Evolutionary conservation across 2,329 filamentous ascomycete species (phyloP).

Genomic region (Alternaria longipes): DNA sequence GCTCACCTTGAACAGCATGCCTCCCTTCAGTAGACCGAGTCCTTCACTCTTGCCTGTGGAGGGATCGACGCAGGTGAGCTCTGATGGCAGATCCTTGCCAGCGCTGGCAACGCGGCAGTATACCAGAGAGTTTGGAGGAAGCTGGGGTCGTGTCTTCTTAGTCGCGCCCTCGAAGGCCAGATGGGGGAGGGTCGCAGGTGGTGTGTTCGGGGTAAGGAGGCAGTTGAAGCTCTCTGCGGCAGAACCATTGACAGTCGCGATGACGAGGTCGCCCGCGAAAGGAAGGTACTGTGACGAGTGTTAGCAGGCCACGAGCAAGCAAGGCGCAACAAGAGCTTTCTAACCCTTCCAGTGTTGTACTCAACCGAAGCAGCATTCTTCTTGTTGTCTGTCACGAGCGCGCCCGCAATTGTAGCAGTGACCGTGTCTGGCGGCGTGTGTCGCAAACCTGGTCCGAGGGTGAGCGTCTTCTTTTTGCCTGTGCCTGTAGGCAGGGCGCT

Average conservation of each 20-base stretch:
- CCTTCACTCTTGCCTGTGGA: slow-evolving; percentile 89
- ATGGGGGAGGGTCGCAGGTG: slow-evolving; percentile 77
- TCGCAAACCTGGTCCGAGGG: slow-evolving; percentile 83
- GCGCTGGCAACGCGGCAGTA: slow-evolving; percentile 85
- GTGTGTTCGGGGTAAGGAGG: slow-evolving; percentile 71
- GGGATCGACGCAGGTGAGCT: slow-evolving; percentile 88
- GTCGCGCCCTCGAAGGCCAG: slow-evolving; percentile 92
- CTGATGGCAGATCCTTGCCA: slow-evolving; percentile 72
- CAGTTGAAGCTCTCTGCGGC: slow-evolving; percentile 82
- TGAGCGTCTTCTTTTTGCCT: slow-evolving; percentile 73
- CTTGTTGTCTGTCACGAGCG: slow-evolving; percentile 71
- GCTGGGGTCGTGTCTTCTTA: slow-evolving; percentile 87
- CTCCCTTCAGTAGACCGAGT: slow-evolving; percentile 81
- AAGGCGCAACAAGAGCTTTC: slow-evolving; percentile 26
- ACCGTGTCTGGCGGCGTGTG: slow-evolving; percentile 81
- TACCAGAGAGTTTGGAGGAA: slow-evolving; percentile 78
- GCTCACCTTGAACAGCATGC: slow-evolving; percentile 86
- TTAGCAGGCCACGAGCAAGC: slow-evolving; percentile 26
- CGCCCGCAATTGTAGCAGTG: slow-evolving; percentile 72
- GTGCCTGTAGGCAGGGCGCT: slow-evolving; percentile 71
- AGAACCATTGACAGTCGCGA: slow-evolving; percentile 83
- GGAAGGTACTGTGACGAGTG: slow-evolving; percentile 74
- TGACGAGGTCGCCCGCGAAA: slow-evolving; percentile 81
- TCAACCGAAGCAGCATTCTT: slow-evolving; percentile 86
- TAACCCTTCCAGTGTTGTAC: slow-evolving; percentile 72